Evolutionary conservation across 345 rosid species (phyloP).

Genomic region (Citrus trifoliata): DNA sequence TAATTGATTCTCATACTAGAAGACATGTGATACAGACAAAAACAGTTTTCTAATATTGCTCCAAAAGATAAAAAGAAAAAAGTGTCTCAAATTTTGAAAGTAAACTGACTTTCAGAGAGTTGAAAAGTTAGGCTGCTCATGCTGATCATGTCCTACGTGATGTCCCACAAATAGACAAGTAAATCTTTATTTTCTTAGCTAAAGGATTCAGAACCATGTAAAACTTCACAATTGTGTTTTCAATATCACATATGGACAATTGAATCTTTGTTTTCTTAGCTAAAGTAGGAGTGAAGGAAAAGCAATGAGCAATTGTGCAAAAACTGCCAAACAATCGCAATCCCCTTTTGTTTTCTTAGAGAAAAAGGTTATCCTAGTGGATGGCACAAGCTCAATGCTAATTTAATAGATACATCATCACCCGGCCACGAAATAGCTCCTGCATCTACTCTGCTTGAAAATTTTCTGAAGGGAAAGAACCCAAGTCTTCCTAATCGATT

Average conservation of each 20-base stretch:
- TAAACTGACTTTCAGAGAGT: background rate
- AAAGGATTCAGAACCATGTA: background rate
- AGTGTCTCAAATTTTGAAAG: constrained; percentile 12
- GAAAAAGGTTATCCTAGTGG: background rate
- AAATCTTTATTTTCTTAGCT: background rate
- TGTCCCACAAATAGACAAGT: background rate
- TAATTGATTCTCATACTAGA: no score
- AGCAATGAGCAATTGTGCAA: background rate
- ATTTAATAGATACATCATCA: background rate
- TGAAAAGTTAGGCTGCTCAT: no score
- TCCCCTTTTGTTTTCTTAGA: background rate
- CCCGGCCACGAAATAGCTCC: background rate
- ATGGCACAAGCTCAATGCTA: no score
- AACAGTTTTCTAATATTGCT: no score
- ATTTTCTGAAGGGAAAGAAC: no score
- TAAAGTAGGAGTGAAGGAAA: background rate
- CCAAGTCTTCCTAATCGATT: no score
- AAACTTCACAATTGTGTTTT: background rate
- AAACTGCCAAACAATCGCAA: background rate
- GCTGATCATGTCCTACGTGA: background rate
- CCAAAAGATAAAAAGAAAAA: no score
- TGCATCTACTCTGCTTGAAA: background rate
- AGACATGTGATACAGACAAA: no score
- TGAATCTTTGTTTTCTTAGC: background rate
- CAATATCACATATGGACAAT: background rate